These are phyloP conservation scores for Prunus kanzakura DNA, from an alignment of 306 rosid species.

Conservation along the genomic window DNA sequence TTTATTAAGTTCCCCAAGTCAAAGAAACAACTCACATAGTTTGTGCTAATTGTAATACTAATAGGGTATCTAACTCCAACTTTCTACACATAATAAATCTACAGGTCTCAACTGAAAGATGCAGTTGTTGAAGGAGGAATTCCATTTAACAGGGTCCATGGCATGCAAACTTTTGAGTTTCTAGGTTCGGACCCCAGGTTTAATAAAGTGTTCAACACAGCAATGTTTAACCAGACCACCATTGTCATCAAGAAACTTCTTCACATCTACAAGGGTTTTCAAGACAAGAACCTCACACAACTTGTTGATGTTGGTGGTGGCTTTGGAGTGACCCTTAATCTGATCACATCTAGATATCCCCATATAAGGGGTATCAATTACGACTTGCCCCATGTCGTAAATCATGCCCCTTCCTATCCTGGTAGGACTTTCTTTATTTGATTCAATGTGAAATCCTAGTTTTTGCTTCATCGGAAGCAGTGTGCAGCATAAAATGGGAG, in stretches of 20 bases:
- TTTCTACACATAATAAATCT: background rate
- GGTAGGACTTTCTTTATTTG: constrained; percentile 20
- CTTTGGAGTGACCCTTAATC: constrained; percentile 36
- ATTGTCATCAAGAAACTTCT: constrained; percentile 33
- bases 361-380: constrained; percentile 40
- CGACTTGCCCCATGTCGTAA: constrained; percentile 45
- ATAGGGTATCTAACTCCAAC: background rate
- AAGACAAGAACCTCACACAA: constrained; percentile 14
- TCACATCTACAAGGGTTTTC: constrained; percentile 44
- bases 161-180: constrained; percentile 35
- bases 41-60: too few species aligned
- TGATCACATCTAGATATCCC: constrained; percentile 50
- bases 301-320: constrained; percentile 71
- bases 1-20: too few species aligned
- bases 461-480: background rate
- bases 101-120: constrained; percentile 35
- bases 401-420: constrained; percentile 44
- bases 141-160: constrained; percentile 45
- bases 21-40: too few species aligned
- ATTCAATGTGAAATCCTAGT: background rate
- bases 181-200: constrained; percentile 27
- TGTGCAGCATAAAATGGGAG: background rate
- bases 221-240: constrained; percentile 43
- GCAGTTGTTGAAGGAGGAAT: constrained; percentile 37
- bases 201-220: constrained; percentile 42